Conservation (phyloP, 2,329 filamentous ascomycete species). For the Nectriaceae sp. region DNA sequence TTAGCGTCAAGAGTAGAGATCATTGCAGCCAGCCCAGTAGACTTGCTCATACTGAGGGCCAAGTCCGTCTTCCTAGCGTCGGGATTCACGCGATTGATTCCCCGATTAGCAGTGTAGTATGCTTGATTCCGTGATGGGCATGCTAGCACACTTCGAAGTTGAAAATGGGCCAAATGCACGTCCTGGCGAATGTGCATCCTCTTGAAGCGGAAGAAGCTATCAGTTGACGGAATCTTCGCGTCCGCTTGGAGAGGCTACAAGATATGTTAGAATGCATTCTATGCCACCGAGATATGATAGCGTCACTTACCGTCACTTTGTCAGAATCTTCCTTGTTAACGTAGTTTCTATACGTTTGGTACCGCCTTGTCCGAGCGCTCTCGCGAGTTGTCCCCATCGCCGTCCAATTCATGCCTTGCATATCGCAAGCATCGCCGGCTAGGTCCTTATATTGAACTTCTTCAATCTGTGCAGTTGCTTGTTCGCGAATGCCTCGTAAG, state of each 20-base stretch:
- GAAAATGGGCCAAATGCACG: constrained; percentile 63
- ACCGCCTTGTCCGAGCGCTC: constrained; percentile 50
- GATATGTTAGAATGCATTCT: constrained; percentile 9
- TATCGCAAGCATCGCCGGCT: constrained; percentile 55
- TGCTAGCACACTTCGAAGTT: constrained; percentile 64
- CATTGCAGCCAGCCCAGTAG: constrained; percentile 38
- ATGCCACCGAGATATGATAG: constrained; percentile 6
- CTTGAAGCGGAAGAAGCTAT: constrained; percentile 60
- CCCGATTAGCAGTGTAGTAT: constrained; percentile 56
- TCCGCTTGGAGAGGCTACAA: constrained; percentile 21
- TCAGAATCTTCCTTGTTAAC: constrained; percentile 53
- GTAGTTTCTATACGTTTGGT: constrained; percentile 58
- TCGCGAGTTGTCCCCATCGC: constrained; percentile 52
- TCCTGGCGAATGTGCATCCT: constrained; percentile 57
- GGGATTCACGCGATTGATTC: constrained; percentile 55
- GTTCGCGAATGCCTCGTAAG: constrained; percentile 35
- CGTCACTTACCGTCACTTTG: constrained; percentile 46
- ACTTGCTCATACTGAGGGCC: constrained; percentile 46
- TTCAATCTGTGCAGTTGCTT: constrained; percentile 21
- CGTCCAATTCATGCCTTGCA: constrained; percentile 62
- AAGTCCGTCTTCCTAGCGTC: constrained; percentile 46
- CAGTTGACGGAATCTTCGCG: constrained; percentile 36
- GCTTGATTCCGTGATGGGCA: constrained; percentile 55
- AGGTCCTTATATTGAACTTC: constrained; percentile 48
- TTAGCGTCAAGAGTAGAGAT: constrained; percentile 54